Evolutionary conservation across 768 basidiomycete genomes (phyloP), one percentile per base, ranked within the genome.

Genomic region (Phaeotremella fagi): DNA sequence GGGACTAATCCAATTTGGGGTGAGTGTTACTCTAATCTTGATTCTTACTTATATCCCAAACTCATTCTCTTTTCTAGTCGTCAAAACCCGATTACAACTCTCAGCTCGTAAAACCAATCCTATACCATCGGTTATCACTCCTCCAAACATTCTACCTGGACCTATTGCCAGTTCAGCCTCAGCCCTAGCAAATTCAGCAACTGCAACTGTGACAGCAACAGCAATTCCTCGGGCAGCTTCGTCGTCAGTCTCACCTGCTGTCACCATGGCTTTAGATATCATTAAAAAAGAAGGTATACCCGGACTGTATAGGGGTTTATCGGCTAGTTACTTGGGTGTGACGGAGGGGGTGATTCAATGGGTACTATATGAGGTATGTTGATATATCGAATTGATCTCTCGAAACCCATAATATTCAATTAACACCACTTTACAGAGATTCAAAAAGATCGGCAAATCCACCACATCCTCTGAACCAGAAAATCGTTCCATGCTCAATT

Each of bases 311-410:
- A 90, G 91, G 75, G 95, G 95, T 1, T 76, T 99, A 35, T 90
- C 85, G 60, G 95, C 95, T 52, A 90, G 88, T 59, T 90, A 94
- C 75, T 80, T 99, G 7, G 95, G 95, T 20, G 92, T 97, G 15
- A 88, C 91, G 20, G 95, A 99, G 74, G 86, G 86, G 2, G 89
- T 90, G 18, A 97, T 99, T 44, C 92, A 97, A 64, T 99, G 95
- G 95, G 87, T 87, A 33, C 77, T 99, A 15, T 98, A 99, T 72
- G 95, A 99, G 61, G 72, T 74, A 35, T 53, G 70, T 56, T 28
- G 9, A 28, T 15, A 25, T 24, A 42, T 45, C 50, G 48, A 24
- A 22, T 24, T 27, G 20, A 15, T 24, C 26, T 14, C 38, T 43
- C 23, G 18, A 27, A 43, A 15, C n/a, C 14, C 25, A 50, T 24